These are phyloP conservation scores for Teunomyces tritomae DNA, from an alignment of 805 yeast genomes.

Conservation along the genomic window DNA sequence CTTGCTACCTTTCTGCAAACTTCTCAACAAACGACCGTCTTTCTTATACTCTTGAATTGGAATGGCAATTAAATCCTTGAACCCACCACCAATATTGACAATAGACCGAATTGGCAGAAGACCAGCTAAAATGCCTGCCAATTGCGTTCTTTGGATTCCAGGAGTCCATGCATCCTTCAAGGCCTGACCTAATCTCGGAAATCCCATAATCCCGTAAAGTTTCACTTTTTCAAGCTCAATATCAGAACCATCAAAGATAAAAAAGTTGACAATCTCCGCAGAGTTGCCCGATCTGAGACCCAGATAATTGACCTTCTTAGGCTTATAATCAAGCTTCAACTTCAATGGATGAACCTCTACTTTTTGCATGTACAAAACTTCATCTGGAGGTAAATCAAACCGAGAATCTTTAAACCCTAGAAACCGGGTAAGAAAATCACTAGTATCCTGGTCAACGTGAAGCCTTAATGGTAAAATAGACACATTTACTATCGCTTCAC, in stretches of 20 bases:
- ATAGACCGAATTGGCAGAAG: conserved; percentile 77
- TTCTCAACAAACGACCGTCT: conserved; percentile 66
- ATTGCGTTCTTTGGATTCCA: conserved; percentile 76
- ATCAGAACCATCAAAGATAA: conserved; percentile 82
- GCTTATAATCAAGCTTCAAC: conserved; percentile 83
- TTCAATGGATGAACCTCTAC: conserved; percentile 58
- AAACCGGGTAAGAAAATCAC: conserved; percentile 79
- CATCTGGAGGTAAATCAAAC: conserved; percentile 64
- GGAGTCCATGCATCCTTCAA: conserved; percentile 83
- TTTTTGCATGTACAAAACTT: conserved; percentile 64
- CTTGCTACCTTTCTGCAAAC: conserved; percentile 72
- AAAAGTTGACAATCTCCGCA: conserved; percentile 83
- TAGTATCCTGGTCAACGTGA: conserved; percentile 90
- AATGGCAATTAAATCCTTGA: conserved; percentile 66
- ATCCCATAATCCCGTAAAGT: conserved; percentile 76
- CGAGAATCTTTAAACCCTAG: conserved; percentile 74
- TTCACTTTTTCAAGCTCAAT: conserved; percentile 60
- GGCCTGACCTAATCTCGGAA: conserved; percentile 52
- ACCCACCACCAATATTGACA: conserved; percentile 74
- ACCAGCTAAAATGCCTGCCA: conserved; percentile 80
- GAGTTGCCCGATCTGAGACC: conserved; percentile 86
- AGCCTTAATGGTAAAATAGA: conserved; percentile 70
- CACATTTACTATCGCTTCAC: conserved; percentile 59
- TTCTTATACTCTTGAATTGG: conserved; percentile 73
- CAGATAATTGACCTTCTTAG: conserved; percentile 80